Conservation (phyloP, 768 basidiomycete genomes). For the Suillus lakei region DNA sequence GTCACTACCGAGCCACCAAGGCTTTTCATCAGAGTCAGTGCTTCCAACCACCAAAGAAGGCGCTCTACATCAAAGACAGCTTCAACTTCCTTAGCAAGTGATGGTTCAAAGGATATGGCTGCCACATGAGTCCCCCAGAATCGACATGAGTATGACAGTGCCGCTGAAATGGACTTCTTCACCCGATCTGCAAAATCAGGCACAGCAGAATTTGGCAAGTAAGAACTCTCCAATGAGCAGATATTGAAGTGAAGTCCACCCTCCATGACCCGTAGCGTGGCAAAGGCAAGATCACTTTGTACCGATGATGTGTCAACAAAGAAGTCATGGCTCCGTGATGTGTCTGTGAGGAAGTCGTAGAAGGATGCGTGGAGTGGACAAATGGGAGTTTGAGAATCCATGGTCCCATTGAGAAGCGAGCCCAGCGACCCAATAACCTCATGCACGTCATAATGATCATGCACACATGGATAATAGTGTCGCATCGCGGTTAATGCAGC, state of each 20-base stretch:
- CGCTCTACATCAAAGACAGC: slow-evolving; percentile 22
- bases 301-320: slow-evolving; percentile 3
- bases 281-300: slow-evolving; percentile 14
- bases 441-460: no score
- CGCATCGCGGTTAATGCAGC: neutral
- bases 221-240: slow-evolving; percentile 28
- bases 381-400: slow-evolving; percentile 3
- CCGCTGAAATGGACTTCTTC: slow-evolving; percentile 23
- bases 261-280: slow-evolving; percentile 33
- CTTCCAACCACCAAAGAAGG: neutral
- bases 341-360: slow-evolving; percentile 27
- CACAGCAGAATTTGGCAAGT: slow-evolving; percentile 26
- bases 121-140: slow-evolving; percentile 38
- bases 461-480: no score
- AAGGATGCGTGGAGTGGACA: slow-evolving; percentile 32
- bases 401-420: slow-evolving; percentile 6
- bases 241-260: slow-evolving; percentile 18
- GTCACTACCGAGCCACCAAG: neutral
- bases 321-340: slow-evolving; percentile 17
- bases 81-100: slow-evolving; percentile 18
- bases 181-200: slow-evolving; percentile 16
- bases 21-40: slow-evolving; percentile 19
- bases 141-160: slow-evolving; percentile 35
- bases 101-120: neutral
- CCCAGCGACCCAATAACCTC: slow-evolving; percentile 5